Evolutionary conservation across 805 yeast species (phyloP).

Genomic region (Kregervanrija fluxuum): DNA sequence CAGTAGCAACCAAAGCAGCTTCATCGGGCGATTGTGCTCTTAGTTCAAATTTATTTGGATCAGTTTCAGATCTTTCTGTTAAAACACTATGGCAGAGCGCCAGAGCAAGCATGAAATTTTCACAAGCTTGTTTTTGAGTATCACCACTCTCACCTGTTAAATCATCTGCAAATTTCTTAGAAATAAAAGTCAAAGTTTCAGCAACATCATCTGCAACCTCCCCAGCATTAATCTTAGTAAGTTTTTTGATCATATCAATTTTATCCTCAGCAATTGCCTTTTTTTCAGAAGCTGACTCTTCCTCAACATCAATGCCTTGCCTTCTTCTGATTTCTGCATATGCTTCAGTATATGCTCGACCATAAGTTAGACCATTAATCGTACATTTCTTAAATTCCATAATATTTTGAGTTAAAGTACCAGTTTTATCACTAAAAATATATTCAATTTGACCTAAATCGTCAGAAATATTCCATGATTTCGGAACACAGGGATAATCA

Average conservation of each 20-base stretch:
- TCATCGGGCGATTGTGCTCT: slow-evolving; percentile 86
- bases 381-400: slow-evolving; percentile 85
- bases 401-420: slow-evolving; percentile 75
- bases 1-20: slow-evolving; percentile 78
- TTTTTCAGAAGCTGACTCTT: slow-evolving; percentile 30
- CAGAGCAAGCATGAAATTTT: slow-evolving; percentile 69
- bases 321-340: slow-evolving; percentile 71
- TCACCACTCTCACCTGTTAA: slow-evolving; percentile 44
- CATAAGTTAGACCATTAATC: slow-evolving; percentile 64
- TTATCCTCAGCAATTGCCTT: slow-evolving; percentile 51
- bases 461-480: slow-evolving; percentile 80
- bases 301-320: slow-evolving; percentile 68
- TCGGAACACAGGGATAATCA: slow-evolving; percentile 79
- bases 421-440: slow-evolving; percentile 79
- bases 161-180: slow-evolving; percentile 60
- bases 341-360: slow-evolving; percentile 79
- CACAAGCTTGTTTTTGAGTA: slow-evolving; percentile 50
- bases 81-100: slow-evolving; percentile 77
- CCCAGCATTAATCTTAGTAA: slow-evolving; percentile 31
- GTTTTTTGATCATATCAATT: slow-evolving; percentile 46
- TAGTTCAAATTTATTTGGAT: slow-evolving; percentile 47
- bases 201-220: slow-evolving; percentile 35
- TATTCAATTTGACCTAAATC: slow-evolving; percentile 84
- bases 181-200: slow-evolving; percentile 57
- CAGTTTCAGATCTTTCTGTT: slow-evolving; percentile 55